A percentile compares a stretch with the other conserved stretches of the same genome.
phyloP scores from a whole-genome alignment of 139 green algal species.

The Chlamydomonas eustigma region DNA sequence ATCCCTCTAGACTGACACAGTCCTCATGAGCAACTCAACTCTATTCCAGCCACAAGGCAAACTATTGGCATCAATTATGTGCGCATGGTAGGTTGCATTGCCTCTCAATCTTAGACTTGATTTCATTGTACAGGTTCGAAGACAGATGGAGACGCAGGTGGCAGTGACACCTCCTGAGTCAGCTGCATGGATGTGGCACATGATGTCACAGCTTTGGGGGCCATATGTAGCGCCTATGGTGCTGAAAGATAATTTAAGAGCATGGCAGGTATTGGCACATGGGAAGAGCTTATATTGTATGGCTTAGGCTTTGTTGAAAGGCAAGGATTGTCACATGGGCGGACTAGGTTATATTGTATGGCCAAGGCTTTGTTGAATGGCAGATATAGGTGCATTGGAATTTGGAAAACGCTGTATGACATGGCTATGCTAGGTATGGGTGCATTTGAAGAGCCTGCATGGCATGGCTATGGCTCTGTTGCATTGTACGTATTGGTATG shows the following conservation, averaged over 20 bases:
- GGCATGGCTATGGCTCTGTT: too few species aligned
- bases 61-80: neutral
- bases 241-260: conserved; percentile 39
- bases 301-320: too few species aligned
- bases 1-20: neutral
- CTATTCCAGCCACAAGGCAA: neutral
- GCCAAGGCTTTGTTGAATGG: neutral
- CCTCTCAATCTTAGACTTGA: neutral
- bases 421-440: too few species aligned
- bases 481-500: too few species aligned
- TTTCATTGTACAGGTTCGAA: neutral
- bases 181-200: conserved; percentile 33
- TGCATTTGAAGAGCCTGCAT: too few species aligned
- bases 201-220: conserved; percentile 34
- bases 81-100: neutral
- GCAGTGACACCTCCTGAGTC: conserved; percentile 37
- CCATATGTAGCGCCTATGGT: conserved; percentile 38
- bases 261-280: conserved; percentile 27
- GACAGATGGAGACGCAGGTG: conserved; percentile 12
- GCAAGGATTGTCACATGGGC: too few species aligned
- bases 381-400: too few species aligned
- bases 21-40: neutral
- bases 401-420: too few species aligned
- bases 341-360: too few species aligned
- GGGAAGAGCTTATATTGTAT: too few species aligned